Base-by-base conservation (phyloP, 2,329 filamentous ascomycete species). In the Fusarium humuli region DNA sequence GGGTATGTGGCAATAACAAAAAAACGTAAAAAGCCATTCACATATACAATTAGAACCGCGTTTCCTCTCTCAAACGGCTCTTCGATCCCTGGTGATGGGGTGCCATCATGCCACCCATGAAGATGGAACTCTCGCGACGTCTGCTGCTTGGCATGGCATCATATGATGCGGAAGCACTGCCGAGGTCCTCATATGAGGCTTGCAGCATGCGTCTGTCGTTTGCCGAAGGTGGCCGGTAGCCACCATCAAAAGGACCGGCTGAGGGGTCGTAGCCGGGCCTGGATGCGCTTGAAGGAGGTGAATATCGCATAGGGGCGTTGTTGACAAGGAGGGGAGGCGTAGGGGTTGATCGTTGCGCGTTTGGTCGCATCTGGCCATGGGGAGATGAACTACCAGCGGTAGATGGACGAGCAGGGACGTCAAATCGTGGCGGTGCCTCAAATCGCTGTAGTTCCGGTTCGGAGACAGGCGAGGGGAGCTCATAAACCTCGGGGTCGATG, bases 401-500 rank as follows among this genome's bases (percentile, higher is more conserved):
- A 20, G 85, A 85, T 5, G 86, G 86, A 14, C 86, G 81, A 37
- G 67, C 77, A n/a, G 80, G 80, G 13, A 76, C 73, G 25, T 83
- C 79, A 22, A 78, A 75, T 63, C 78, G 75, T 9, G 71, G 67
- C 14, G 74, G 73, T 8, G 70, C 73, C 14, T 82, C 80, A 7
- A 65, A 74, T 34, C 72, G 75, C 27, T 73, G 77, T 40, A 78
- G 73, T 47, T 84, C 80, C 73, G 77, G 61, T 40, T 83, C 81
- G 2, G 81, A 79, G 9, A 79, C 70, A 0, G 84, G 81, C 14
- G 83, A 83, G 1, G 86, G 84, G 27, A 88, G 82, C 76, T 89
- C 86, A 59, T 90, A 90, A 54, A 89, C 85, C 71, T 91, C 89
- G 0, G 92, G 87, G 20, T 88, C 84, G 47, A 90, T 85, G 22